Conservation (phyloP, 1,284 basidiomycete genomes). For the Boletus semigastroideus region DNA sequence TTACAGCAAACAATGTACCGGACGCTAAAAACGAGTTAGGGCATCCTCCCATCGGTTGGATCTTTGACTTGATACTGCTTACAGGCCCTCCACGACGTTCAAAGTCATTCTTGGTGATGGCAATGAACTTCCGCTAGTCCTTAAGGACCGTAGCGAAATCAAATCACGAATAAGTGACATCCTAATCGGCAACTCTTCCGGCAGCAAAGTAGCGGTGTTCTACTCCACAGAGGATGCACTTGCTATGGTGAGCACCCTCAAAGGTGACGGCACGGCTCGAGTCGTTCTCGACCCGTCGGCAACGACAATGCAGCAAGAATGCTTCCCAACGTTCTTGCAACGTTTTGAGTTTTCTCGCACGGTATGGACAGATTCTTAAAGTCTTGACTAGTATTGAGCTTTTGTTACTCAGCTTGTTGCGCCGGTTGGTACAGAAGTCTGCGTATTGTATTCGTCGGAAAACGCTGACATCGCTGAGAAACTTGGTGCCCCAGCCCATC, state of each 20-base stretch:
- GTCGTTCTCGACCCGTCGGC: constrained; percentile 40
- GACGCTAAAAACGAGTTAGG: constrained; percentile 25
- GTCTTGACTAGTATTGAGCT: constrained; percentile 9
- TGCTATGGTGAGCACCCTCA: constrained; percentile 48
- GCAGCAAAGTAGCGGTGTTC: constrained; percentile 53
- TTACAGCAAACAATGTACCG: constrained; percentile 1
- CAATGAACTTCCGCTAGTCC: constrained; percentile 34
- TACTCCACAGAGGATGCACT: constrained; percentile 45
- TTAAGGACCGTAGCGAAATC: constrained; percentile 39
- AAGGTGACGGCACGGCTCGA: constrained; percentile 49
- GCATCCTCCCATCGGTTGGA: background rate
- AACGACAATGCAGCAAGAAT: constrained; percentile 37
- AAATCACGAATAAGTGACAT: constrained; percentile 34
- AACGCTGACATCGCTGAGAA: constrained; percentile 43
- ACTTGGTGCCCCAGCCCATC: constrained; percentile 34
- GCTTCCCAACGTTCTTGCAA: constrained; percentile 44
- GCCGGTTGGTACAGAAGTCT: constrained; percentile 45
- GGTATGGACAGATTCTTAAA: constrained; percentile 38
- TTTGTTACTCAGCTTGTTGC: constrained; percentile 49
- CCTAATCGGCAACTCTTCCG: constrained; percentile 36
- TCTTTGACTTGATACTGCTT: constrained; percentile 5
- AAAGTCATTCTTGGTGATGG: constrained; percentile 32
- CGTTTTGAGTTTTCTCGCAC: constrained; percentile 51
- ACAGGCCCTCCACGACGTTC: constrained; percentile 27
- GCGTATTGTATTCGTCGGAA: constrained; percentile 54